Evolutionary conservation across 1,139 yeast genomes (phyloP).

Genomic region (Zygosaccharomyces pseudobailii): DNA sequence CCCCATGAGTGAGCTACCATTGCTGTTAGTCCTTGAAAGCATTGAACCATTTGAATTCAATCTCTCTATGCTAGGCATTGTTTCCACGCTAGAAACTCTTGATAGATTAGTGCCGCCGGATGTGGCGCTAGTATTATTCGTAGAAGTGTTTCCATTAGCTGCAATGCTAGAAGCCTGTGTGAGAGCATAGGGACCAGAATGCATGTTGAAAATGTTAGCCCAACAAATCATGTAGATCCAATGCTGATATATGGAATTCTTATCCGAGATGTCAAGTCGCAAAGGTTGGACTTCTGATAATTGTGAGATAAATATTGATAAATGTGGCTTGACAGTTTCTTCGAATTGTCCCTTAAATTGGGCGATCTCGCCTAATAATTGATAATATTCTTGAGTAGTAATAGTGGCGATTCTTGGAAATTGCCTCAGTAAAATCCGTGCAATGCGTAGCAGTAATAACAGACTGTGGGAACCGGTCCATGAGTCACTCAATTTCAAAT

Average conservation of each 20-base stretch:
- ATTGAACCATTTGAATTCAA: slow-evolving; percentile 26
- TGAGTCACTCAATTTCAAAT: slow-evolving; percentile 44
- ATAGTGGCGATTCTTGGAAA: slow-evolving; percentile 36
- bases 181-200: slow-evolving; percentile 20
- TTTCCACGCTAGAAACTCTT: slow-evolving; percentile 9
- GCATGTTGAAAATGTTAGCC: slow-evolving; percentile 52
- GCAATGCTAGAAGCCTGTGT: not conserved
- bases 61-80: slow-evolving; percentile 23
- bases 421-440: slow-evolving; percentile 39
- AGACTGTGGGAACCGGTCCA: slow-evolving; percentile 63
- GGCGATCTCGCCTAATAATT: slow-evolving; percentile 17
- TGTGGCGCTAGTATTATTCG: not conserved
- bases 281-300: slow-evolving; percentile 43
- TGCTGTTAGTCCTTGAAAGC: slow-evolving; percentile 31
- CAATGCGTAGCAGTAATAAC: slow-evolving; percentile 40
- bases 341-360: slow-evolving; percentile 15
- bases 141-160: not conserved
- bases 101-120: not conserved
- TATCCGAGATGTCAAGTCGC: slow-evolving; percentile 54
- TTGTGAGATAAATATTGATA: slow-evolving; percentile 16
- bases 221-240: slow-evolving; percentile 74
- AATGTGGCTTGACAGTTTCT: slow-evolving; percentile 4
- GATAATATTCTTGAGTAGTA: slow-evolving; percentile 35
- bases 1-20: slow-evolving; percentile 25
- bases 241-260: slow-evolving; percentile 49